A percentile compares a stretch with the other conserved stretches of the same genome.
Conservation (phyloP, 2,329 filamentous ascomycete species). For the Xylogone sp. region DNA sequence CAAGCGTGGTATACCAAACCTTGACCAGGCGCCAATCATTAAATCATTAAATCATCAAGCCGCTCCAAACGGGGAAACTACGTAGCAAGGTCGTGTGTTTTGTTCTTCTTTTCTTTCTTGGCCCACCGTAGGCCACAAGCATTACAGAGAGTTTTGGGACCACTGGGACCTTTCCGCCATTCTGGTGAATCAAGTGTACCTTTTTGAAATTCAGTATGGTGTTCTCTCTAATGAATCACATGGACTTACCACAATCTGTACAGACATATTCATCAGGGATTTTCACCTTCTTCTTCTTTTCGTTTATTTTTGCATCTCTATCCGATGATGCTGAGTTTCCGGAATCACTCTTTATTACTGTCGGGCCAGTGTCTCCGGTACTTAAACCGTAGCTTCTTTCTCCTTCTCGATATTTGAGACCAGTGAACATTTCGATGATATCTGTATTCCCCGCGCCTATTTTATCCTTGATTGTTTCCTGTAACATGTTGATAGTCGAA, state of each 20-base stretch:
- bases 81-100: background rate
- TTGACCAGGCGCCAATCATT: background rate
- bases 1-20: background rate
- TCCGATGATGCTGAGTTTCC: constrained; percentile 82
- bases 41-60: background rate
- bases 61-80: background rate
- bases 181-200: constrained; percentile 87
- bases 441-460: constrained; percentile 78
- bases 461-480: constrained; percentile 78
- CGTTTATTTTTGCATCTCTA: constrained; percentile 65
- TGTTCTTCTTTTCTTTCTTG: constrained; percentile 75
- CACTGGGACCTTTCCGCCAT: constrained; percentile 90
- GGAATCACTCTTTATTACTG: constrained; percentile 78
- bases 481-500: constrained; percentile 57
- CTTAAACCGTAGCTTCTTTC: constrained; percentile 86
- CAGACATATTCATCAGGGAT: constrained; percentile 86
- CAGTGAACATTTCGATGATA: constrained; percentile 90
- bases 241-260: constrained; percentile 74
- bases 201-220: constrained; percentile 25
- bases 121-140: constrained; percentile 79
- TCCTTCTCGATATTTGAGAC: constrained; percentile 80
- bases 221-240: background rate
- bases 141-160: constrained; percentile 93
- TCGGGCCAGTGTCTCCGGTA: constrained; percentile 77
- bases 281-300: constrained; percentile 86